A percentile compares a stretch with the other conserved stretches of the same genome.
Conservation (phyloP, 805 yeast genomes). For the Cyberlindnera nakhonratchasimensis region DNA sequence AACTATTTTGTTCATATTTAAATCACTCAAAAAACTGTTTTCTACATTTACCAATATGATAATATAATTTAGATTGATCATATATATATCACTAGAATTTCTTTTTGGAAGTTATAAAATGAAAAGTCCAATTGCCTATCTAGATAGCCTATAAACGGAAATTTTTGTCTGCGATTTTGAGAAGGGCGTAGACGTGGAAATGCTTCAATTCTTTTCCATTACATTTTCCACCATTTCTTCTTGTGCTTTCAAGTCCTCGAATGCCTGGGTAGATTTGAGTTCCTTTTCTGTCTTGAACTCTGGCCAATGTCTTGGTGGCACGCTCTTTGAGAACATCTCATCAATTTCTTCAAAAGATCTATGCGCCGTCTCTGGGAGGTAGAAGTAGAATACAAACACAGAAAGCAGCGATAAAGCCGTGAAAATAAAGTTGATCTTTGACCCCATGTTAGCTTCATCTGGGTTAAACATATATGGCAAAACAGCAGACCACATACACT, state of each 20-base stretch:
- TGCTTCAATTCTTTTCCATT: background rate
- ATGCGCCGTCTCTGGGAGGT: constrained; percentile 50
- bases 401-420: constrained; percentile 33
- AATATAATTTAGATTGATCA: too few species aligned
- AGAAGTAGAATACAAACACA: constrained; percentile 40
- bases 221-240: constrained; percentile 2
- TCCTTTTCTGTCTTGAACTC: constrained; percentile 9
- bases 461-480: constrained; percentile 47
- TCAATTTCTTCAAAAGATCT: constrained; percentile 57
- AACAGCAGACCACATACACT: constrained; percentile 35
- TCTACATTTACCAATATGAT: background rate
- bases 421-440: constrained; percentile 42
- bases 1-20: too few species aligned
- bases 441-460: constrained; percentile 37
- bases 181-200: too few species aligned
- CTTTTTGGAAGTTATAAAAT: background rate
- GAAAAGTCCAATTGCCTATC: too few species aligned
- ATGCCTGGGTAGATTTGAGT: background rate
- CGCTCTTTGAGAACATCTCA: constrained; percentile 37
- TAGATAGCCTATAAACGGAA: too few species aligned
- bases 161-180: too few species aligned
- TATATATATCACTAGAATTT: background rate
- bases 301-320: constrained; percentile 30
- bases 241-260: constrained; percentile 5
- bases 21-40: too few species aligned